Percentiles rank a stretch among this genome's conserved stretches.
Conservation (phyloP, 169 alveolate genomes). For the Miamiensis avidus region DNA sequence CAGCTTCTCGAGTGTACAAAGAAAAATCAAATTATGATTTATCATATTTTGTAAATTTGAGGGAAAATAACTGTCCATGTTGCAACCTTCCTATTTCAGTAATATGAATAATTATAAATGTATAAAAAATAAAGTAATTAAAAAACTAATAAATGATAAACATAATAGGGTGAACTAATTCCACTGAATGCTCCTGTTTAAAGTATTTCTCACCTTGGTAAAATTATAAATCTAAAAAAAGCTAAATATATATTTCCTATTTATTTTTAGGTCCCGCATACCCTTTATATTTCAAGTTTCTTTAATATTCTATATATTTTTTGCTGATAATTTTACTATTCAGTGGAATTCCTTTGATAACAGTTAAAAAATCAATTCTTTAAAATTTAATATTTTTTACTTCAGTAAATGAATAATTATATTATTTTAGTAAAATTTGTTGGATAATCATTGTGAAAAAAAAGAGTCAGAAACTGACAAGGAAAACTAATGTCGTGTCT, state of each 20-base stretch:
- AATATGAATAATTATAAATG: no score
- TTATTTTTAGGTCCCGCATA: neutral
- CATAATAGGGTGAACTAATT: neutral
- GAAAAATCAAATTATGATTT: neutral
- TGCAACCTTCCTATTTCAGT: neutral
- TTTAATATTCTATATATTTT: neutral
- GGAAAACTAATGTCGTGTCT: neutral
- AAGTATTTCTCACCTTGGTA: neutral
- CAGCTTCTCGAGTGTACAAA: neutral
- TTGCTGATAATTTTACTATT: neutral
- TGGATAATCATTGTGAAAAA: no score
- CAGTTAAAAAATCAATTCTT: neutral
- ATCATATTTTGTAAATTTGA: neutral
- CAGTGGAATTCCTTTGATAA: neutral
- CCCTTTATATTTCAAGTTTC: neutral
- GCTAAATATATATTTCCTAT: no score
- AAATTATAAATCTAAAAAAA: no score
- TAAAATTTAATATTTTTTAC: no score
- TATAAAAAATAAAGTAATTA: no score
- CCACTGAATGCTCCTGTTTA: neutral
- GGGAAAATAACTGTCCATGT: neutral
- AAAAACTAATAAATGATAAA: no score
- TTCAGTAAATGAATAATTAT: no score
- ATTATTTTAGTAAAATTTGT: no score
- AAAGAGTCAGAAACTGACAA: neutral